Conservation (phyloP, 495 filamentous ascomycete genomes). For the Aspergillus funiculosus region DNA sequence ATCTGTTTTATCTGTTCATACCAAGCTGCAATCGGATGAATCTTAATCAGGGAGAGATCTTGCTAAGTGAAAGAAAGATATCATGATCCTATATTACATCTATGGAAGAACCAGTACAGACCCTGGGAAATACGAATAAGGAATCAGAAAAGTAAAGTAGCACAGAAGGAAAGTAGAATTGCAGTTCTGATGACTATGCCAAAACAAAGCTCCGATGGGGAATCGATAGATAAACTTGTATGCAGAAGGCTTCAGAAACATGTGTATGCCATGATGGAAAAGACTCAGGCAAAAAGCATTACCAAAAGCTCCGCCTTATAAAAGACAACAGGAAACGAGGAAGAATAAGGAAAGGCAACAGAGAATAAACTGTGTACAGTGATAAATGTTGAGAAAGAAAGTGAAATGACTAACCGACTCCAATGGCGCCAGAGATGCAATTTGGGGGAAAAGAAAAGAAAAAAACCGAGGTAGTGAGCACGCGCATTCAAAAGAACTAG, state of each 20-base stretch:
- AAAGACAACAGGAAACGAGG: conserved; percentile 4
- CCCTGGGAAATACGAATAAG: neutral
- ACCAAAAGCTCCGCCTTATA: conserved; percentile 16
- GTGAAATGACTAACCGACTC: conserved; percentile 17
- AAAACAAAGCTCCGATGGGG: conserved; percentile 13
- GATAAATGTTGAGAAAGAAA: conserved; percentile 12
- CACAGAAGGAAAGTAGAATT: conserved; percentile 1
- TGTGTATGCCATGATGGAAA: conserved; percentile 14
- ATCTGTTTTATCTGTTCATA: neutral
- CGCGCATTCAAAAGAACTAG: neutral
- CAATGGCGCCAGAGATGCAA: conserved; percentile 26
- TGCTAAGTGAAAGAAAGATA: neutral
- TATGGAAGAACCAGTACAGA: neutral
- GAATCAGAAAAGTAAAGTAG: conserved; percentile 7
- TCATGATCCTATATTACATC: conserved; percentile 11
- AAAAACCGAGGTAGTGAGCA: neutral
- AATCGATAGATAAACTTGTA: conserved; percentile 9
- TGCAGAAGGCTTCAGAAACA: conserved; percentile 13
- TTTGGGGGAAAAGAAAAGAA: conserved; percentile 2
- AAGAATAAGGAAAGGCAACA: neutral
- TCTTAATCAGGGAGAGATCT: neutral
- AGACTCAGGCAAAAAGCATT: conserved; percentile 7
- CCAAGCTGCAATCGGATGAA: too few species aligned
- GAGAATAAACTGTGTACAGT: conserved; percentile 13
- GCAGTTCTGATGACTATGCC: conserved; percentile 6